Conservation (phyloP, 352 stramenopile genomes). For the Hyaloperonospora brassicae region DNA sequence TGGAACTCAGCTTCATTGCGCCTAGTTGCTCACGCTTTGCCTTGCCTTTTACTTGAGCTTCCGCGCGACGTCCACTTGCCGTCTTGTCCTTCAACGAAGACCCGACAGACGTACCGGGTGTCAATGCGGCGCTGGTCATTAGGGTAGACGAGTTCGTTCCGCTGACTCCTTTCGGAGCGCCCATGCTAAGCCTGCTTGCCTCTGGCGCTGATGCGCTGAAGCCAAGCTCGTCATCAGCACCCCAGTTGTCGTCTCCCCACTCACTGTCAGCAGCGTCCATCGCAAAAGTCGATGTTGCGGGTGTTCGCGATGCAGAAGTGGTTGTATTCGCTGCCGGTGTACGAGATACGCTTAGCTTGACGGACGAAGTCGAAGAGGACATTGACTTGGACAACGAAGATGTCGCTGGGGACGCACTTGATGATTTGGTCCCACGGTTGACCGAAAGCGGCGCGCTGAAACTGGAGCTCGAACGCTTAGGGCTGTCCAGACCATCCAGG, state of each 20-base stretch:
- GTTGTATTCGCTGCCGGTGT: slow-evolving; percentile 1
- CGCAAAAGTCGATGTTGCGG: slow-evolving; percentile 18
- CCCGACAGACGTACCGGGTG: slow-evolving; percentile 8
- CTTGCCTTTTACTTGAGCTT: slow-evolving; percentile 59
- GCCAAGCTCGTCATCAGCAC: slow-evolving; percentile 41
- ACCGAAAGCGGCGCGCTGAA: slow-evolving; percentile 28
- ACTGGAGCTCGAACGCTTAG: slow-evolving; percentile 23
- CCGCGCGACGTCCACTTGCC: slow-evolving; percentile 41
- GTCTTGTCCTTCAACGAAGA: slow-evolving; percentile 32
- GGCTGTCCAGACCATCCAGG: slow-evolving; percentile 41
- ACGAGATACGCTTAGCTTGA: slow-evolving; percentile 49
- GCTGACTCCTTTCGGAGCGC: slow-evolving; percentile 11
- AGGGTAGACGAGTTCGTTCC: slow-evolving; percentile 18
- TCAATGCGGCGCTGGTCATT: slow-evolving; percentile 10
- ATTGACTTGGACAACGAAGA: slow-evolving; percentile 25
- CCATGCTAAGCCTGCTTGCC: slow-evolving; percentile 11
- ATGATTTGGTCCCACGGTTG: slow-evolving; percentile 16
- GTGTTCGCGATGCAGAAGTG: slow-evolving; percentile 8
- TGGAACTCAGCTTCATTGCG: slow-evolving; percentile 54
- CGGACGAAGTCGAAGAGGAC: slow-evolving; percentile 34
- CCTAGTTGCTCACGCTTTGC: slow-evolving; percentile 40
- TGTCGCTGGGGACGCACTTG: slow-evolving; percentile 21
- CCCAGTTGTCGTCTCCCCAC: slow-evolving; percentile 69
- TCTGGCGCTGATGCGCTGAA: slow-evolving; percentile 21
- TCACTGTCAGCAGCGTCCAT: slow-evolving; percentile 31